phyloP scores from a whole-genome alignment of 2,329 filamentous ascomycete genomes.

The Rutstroemia sp. region DNA sequence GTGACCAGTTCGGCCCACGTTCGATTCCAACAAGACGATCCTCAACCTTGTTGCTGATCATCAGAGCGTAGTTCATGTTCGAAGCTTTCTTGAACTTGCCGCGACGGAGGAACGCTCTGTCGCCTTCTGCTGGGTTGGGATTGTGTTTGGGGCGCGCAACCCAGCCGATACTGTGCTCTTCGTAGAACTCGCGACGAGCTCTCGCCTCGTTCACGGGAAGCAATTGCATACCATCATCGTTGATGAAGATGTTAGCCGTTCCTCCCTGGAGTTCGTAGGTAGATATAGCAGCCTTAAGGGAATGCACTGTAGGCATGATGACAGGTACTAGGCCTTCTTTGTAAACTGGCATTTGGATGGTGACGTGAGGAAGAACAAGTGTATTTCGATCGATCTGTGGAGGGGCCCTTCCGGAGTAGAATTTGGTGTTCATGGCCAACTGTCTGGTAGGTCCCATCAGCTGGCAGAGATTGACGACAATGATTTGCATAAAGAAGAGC shows the following conservation, averaged over 20 bases:
- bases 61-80: slow-evolving; percentile 66
- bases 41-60: slow-evolving; percentile 63
- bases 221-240: slow-evolving; percentile 67
- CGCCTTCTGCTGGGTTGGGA: slow-evolving; percentile 22
- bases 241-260: slow-evolving; percentile 69
- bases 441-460: slow-evolving; percentile 70
- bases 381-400: slow-evolving; percentile 44
- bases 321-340: slow-evolving; percentile 73
- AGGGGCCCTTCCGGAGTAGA: slow-evolving; percentile 66
- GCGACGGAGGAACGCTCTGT: slow-evolving; percentile 37
- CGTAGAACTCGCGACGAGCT: slow-evolving; percentile 60
- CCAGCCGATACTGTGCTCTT: slow-evolving; percentile 63
- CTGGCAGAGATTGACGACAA: slow-evolving; percentile 67
- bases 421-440: slow-evolving; percentile 69
- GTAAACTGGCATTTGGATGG: slow-evolving; percentile 82
- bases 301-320: slow-evolving; percentile 69
- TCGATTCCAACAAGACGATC: slow-evolving; percentile 54
- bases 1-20: slow-evolving; percentile 55
- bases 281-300: slow-evolving; percentile 69
- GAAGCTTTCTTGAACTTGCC: slow-evolving; percentile 59
- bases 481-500: slow-evolving; percentile 73
- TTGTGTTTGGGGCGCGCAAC: slow-evolving; percentile 56
- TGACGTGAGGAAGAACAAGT: slow-evolving; percentile 58
- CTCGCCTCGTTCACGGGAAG: slow-evolving; percentile 53
- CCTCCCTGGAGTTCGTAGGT: slow-evolving; percentile 72